These are phyloP conservation scores for Coemansia sp. DNA, from an alignment of 192 early-diverging fungal genomes.

Conservation along the genomic window DNA sequence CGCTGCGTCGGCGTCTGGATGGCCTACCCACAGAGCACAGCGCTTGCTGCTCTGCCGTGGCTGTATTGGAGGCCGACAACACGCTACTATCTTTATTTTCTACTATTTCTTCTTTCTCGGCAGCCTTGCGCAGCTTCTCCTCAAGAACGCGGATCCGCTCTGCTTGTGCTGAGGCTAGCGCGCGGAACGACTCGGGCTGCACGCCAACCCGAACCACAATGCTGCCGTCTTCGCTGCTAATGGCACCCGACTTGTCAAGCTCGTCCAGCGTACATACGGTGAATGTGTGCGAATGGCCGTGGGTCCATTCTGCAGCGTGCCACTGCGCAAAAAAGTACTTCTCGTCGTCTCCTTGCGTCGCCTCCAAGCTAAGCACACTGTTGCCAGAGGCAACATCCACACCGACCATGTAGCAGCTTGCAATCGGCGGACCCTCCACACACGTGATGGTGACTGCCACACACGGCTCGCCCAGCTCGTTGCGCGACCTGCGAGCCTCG, in stretches of 20 bases:
- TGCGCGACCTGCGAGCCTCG: constrained; percentile 29
- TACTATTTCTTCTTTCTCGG: background rate
- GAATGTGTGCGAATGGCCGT: constrained; percentile 15
- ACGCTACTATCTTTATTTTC: background rate
- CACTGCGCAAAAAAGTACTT: constrained; percentile 8
- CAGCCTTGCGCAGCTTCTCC: constrained; percentile 7
- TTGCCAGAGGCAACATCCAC: constrained; percentile 11
- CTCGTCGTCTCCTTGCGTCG: background rate
- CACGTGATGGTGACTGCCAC: constrained; percentile 22
- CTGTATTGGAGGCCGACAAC: no score
- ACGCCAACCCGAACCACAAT: constrained; percentile 26
- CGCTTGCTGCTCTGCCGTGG: no score
- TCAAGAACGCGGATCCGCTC: constrained; percentile 33
- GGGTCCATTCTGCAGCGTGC: constrained; percentile 1
- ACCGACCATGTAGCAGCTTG: constrained; percentile 5
- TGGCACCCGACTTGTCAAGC: constrained; percentile 3
- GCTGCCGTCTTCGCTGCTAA: constrained; percentile 13
- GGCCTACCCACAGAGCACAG: constrained; percentile 8
- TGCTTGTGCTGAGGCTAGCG: constrained; percentile 21
- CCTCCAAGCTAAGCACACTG: background rate
- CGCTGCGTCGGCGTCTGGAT: constrained; percentile 19
- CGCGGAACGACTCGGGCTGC: constrained; percentile 21
- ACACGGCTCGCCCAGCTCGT: constrained; percentile 29
- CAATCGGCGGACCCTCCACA: constrained; percentile 18
- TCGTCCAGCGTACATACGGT: constrained; percentile 25